Evolutionary conservation across 2,329 filamentous ascomycete genomes (phyloP).

Genomic region (Ceratocystis huliohia): DNA sequence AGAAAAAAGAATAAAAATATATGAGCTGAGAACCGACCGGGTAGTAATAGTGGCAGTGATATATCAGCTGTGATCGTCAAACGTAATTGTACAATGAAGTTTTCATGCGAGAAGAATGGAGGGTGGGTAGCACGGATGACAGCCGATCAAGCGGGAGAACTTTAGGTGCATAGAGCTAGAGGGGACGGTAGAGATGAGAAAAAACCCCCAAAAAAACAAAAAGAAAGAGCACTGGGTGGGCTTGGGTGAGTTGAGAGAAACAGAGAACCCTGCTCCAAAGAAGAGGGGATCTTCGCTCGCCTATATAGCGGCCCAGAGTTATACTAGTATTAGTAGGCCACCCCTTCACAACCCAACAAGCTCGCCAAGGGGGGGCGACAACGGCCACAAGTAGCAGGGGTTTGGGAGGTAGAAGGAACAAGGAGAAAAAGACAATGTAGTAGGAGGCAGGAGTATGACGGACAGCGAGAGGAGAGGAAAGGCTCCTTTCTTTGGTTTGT

Average conservation of each 20-base stretch:
- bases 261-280: neutral
- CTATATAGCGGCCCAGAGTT: constrained; percentile 8
- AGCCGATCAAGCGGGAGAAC: constrained; percentile 5
- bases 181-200: neutral
- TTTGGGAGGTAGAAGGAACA: neutral
- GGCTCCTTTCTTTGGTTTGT: no score
- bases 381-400: neutral
- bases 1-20: neutral
- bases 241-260: neutral
- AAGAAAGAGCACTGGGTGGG: no score
- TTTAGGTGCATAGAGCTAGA: neutral
- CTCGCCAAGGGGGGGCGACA: neutral
- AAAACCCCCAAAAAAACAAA: neutral
- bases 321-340: neutral
- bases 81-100: neutral
- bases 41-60: neutral
- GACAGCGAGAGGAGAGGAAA: neutral
- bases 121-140: constrained; percentile 7
- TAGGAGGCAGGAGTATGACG: neutral
- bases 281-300: constrained; percentile 8
- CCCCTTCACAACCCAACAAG: neutral
- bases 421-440: constrained; percentile 5
- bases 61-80: neutral
- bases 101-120: constrained; percentile 5
- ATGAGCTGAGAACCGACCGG: constrained; percentile 3